Base-by-base conservation (phyloP, 495 filamentous ascomycete species). In the Lasiosphaeriaceae sp. region DNA sequence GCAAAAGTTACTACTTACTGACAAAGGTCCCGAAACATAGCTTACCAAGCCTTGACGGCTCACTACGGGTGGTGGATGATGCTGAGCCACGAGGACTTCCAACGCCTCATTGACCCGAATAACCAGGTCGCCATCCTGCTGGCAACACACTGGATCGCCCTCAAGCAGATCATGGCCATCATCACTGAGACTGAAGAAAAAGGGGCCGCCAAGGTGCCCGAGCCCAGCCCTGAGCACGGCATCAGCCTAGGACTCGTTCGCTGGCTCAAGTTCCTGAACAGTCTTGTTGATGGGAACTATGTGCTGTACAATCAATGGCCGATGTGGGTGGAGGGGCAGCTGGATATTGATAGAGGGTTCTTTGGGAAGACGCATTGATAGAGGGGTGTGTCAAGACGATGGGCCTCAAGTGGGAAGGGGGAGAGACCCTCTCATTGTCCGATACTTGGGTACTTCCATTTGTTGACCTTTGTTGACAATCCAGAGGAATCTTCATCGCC, bases 161-260 rank as follows among this genome's bases (percentile, higher is more conserved):
- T 85, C 17, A 79, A 83, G 66, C 71, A 79, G 50, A 76, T 85
- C 64, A 80, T 86, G 78, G 74, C 72, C 4, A 74, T 74, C 37
- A 71, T 81, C 34, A 73, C 67, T 9, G 63, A 69, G 23, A 58
- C 57, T 23, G 71, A 78, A 61, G 43, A 54, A 31, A 55, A 24
- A 17, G 59, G 16, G 8, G 20, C 47, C 9, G 56, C 39, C 8
- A 60, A 66, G 50, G 37, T 39, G 52, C 57, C 31, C 45, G 9
- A 21, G 16, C 44, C 54, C 47, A 31, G 26, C n/a, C 20, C 17
- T 43, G 39, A 23, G n/a, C 51, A 45, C 3, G 61, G 55, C 11
- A 57, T 69, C 19, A 66, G 67, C 55, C 7, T 61, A 3, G 72
- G 73, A 20, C 71, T 69, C 39, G 55, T 61, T 20, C 58, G 70